Evolutionary conservation across 495 filamentous ascomycete species (phyloP).

Genomic region (Haplographium delicatum): DNA sequence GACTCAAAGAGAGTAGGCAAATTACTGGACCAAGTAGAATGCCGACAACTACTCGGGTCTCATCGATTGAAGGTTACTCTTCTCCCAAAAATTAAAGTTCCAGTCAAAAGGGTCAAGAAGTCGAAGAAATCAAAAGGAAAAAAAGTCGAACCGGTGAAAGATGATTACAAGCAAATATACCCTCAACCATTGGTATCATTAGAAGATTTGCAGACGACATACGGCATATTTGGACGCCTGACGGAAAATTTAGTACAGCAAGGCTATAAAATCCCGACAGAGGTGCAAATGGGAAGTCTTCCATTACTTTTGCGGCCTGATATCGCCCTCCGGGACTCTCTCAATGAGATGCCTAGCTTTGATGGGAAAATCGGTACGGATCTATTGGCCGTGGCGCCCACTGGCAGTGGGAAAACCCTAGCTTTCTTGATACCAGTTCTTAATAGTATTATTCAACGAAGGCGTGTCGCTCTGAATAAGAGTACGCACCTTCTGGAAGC

Average conservation of each 20-base stretch:
- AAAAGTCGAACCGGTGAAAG: conserved; percentile 47
- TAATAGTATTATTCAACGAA: conserved; percentile 58
- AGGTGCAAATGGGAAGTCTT: conserved; percentile 84
- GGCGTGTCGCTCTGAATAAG: conserved; percentile 31
- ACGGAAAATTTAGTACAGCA: conserved; percentile 75
- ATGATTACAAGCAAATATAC: conserved; percentile 47
- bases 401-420: conserved; percentile 95
- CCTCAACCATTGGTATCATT: conserved; percentile 78
- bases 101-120: conserved; percentile 42
- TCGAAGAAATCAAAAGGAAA: conserved; percentile 43
- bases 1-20: not conserved
- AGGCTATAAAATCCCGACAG: conserved; percentile 81
- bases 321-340: conserved; percentile 32
- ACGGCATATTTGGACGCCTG: conserved; percentile 64
- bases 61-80: conserved; percentile 86
- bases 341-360: conserved; percentile 25
- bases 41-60: conserved; percentile 65
- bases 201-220: conserved; percentile 59
- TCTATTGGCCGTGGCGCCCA: conserved; percentile 85
- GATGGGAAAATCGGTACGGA: conserved; percentile 42
- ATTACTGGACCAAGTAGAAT: conserved; percentile 55
- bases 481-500: conserved; percentile 53
- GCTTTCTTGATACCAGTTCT: conserved; percentile 85
- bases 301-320: conserved; percentile 64
- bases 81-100: conserved; percentile 38